These are phyloP conservation scores for Paraglomus occultum DNA, from an alignment of 192 early-diverging fungal species.

Conservation along the genomic window DNA sequence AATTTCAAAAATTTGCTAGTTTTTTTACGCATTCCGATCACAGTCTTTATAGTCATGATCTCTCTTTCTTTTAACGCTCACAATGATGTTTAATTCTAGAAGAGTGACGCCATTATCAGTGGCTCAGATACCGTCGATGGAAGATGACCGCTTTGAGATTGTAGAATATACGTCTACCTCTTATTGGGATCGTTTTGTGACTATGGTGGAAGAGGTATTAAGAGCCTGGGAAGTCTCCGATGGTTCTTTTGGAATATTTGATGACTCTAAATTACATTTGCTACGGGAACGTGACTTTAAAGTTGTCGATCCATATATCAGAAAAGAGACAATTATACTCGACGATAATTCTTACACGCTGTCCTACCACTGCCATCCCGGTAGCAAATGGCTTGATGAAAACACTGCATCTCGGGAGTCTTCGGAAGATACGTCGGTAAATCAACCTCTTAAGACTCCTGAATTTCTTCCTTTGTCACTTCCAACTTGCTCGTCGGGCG, in stretches of 20 bases:
- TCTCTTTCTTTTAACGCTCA: too few species aligned
- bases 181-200: constrained; percentile 62
- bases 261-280: constrained; percentile 31
- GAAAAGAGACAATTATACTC: constrained; percentile 35
- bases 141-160: constrained; percentile 73
- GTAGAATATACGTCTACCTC: constrained; percentile 74
- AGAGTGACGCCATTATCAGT: background rate
- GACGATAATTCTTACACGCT: constrained; percentile 38
- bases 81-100: too few species aligned
- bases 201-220: constrained; percentile 59
- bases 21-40: too few species aligned
- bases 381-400: constrained; percentile 31
- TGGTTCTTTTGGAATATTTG: constrained; percentile 50
- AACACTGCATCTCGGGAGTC: constrained; percentile 42
- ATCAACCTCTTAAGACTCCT: constrained; percentile 33
- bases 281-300: constrained; percentile 30
- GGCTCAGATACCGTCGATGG: constrained; percentile 31
- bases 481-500: constrained; percentile 10
- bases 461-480: constrained; percentile 35
- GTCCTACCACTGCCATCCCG: constrained; percentile 43
- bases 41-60: too few species aligned
- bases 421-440: constrained; percentile 32
- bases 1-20: too few species aligned
- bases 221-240: constrained; percentile 56
- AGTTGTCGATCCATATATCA: constrained; percentile 14